These are phyloP conservation scores for Amanita exitialis DNA, from an alignment of 768 basidiomycete species.

Conservation along the genomic window DNA sequence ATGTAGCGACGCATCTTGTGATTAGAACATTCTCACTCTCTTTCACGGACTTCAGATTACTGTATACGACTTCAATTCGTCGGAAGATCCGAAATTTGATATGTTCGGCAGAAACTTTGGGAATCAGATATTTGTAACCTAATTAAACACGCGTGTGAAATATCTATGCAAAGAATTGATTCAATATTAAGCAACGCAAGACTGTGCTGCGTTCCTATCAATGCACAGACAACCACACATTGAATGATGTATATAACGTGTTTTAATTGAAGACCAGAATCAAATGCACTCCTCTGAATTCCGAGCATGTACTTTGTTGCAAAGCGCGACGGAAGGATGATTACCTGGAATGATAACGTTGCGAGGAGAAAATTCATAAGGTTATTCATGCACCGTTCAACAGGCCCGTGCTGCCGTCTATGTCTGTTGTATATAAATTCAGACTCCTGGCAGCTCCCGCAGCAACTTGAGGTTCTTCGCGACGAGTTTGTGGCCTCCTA, in stretches of 20 bases:
- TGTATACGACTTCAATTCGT: background rate
- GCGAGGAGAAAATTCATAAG: background rate
- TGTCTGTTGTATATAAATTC: too few relatives aligned
- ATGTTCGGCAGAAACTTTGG: background rate
- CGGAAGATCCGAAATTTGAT: background rate
- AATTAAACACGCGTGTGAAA: too few relatives aligned
- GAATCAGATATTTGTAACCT: too few relatives aligned
- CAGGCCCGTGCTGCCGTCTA: too few relatives aligned
- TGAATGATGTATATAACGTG: too few relatives aligned
- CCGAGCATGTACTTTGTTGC: background rate
- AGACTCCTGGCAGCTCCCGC: too few relatives aligned
- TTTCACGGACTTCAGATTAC: constrained; percentile 2
- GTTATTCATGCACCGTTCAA: background rate
- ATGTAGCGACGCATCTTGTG: background rate
- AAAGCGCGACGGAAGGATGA: background rate
- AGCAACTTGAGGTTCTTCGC: constrained; percentile 8
- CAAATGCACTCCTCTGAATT: too few relatives aligned
- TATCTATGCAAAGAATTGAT: too few relatives aligned
- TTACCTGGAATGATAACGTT: background rate
- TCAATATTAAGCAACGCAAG: too few relatives aligned
- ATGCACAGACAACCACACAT: too few relatives aligned
- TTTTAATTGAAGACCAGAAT: too few relatives aligned
- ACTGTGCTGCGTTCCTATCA: too few relatives aligned
- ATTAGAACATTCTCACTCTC: constrained; percentile 1
- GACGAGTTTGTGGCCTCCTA: constrained; percentile 13